A percentile compares a stretch with the other conserved stretches of the same genome.
phyloP scores from a whole-genome alignment of 106 monocot genomes.

The Vanilla planifolia region DNA sequence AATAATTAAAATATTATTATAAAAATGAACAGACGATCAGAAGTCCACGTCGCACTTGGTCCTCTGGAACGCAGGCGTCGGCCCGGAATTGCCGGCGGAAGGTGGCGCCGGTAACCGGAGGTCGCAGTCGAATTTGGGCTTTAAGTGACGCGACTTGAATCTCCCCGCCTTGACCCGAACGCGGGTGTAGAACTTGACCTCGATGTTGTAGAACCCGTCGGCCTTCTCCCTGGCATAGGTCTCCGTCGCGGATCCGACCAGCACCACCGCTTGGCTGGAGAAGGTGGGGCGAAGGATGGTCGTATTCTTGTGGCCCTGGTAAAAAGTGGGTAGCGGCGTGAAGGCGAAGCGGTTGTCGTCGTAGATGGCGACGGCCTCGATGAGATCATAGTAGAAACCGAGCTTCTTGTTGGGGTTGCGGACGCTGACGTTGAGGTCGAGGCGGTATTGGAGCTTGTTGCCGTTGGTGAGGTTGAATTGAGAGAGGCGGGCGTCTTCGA shows the following conservation, averaged over 20 bases:
- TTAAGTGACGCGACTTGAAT: neutral
- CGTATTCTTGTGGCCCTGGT: constrained; percentile 43
- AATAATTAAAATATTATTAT: no score
- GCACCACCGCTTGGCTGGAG: neutral
- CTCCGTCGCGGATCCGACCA: neutral
- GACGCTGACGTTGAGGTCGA: constrained; percentile 25
- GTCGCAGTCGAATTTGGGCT: constrained; percentile 5
- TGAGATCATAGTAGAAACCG: constrained; percentile 46
- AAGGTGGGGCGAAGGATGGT: constrained; percentile 19
- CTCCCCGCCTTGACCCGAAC: constrained; percentile 7
- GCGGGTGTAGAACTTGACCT: constrained; percentile 3
- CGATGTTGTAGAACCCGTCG: constrained; percentile 9
- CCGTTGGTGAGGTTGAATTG: constrained; percentile 24
- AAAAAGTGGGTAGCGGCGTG: constrained; percentile 25
- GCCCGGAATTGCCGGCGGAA: neutral
- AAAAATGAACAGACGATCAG: neutral
- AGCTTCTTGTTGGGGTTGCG: constrained; percentile 45
- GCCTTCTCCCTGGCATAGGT: constrained; percentile 12
- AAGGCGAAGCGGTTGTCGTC: constrained; percentile 17
- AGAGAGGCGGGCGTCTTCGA: constrained; percentile 14
- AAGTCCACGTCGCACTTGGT: constrained; percentile 1
- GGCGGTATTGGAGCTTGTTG: constrained; percentile 30
- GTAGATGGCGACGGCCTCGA: constrained; percentile 29
- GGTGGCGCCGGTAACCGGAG: constrained; percentile 1
- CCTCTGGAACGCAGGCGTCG: neutral